These are phyloP conservation scores for Gossypium turneri DNA, from an alignment of 345 rosid genomes.

Conservation along the genomic window DNA sequence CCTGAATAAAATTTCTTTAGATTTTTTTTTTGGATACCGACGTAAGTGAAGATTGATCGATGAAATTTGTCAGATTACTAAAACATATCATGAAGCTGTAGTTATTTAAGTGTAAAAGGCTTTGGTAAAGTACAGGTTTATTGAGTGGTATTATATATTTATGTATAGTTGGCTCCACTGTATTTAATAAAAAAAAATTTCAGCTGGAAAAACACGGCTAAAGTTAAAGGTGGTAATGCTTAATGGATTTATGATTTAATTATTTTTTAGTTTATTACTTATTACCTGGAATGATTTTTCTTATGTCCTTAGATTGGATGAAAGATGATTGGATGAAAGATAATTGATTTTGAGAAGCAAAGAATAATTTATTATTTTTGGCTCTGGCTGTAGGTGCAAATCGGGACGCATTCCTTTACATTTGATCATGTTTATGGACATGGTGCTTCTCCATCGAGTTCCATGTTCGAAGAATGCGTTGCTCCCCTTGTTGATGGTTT, in stretches of 20 bases:
- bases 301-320: background rate
- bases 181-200: background rate
- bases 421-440: slow-evolving; percentile 82
- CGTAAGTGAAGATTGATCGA: too few species aligned
- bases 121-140: background rate
- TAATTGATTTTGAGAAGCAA: background rate
- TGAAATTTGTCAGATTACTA: background rate
- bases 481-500: slow-evolving; percentile 72
- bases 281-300: background rate
- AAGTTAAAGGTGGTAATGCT: background rate
- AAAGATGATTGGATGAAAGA: background rate
- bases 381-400: slow-evolving; percentile 52
- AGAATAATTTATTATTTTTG: slow-evolving; percentile 9
- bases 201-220: background rate
- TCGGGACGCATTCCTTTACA: slow-evolving; percentile 73
- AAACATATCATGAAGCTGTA: background rate
- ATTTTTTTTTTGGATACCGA: too few species aligned
- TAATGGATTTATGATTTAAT: background rate
- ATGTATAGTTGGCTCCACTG: background rate
- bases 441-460: slow-evolving; percentile 47
- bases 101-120: background rate
- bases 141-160: background rate
- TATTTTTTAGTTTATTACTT: background rate
- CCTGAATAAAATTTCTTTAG: background rate
- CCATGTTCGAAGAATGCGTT: slow-evolving; percentile 68